Evolutionary conservation across 2,329 filamentous ascomycete genomes (phyloP), one percentile per base, ranked within the genome.

Genomic region (Endoconidiophora polonica): DNA sequence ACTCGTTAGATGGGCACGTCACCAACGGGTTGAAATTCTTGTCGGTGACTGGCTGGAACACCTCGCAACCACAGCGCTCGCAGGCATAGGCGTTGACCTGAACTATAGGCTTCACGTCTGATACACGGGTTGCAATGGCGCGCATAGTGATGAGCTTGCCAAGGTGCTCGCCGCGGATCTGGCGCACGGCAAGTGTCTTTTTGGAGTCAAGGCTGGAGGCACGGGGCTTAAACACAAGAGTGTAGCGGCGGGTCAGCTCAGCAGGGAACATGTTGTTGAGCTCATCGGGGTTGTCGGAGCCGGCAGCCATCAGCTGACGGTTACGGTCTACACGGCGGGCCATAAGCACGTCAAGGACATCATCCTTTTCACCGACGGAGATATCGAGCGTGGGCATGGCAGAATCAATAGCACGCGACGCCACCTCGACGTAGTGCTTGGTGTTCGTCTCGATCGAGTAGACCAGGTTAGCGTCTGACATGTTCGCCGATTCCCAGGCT

Each of bases 41-140:
- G 50, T 87, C 83, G 52, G 78, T 86, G 59, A 98, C 76, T 3
- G 93, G 90, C 66, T 98, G 91, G 73, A 96, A 98, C 60, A 98
- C 90, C 66, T 98, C 91, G 62, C 83, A 88, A 52, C 91, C 91
- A 60, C 91, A 98, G 54, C 86, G 81, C 65, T 98, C 91, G 66
- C 91, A 98, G 48, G 88, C 91, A 66, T 98, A 98, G 37, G 91
- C 91, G 63, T 94, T 95, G 61, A 98, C 93, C 61, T 90, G 84
- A n/a, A 96, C 85, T 9, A 91, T 80, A 37, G 91, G 91, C 71
- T 98, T 98, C 58, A 98, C 91, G 61, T 98, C 91, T 2, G 91
- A 95, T 1, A 96, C 91, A 60, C 91, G 77, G 1, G 91, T 98
- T 2, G 88, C 81, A 56, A 98, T 98, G 56, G 88, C 90, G 52